Conservation (phyloP, 345 rosid genomes). For the Orychophragmus violaceus region DNA sequence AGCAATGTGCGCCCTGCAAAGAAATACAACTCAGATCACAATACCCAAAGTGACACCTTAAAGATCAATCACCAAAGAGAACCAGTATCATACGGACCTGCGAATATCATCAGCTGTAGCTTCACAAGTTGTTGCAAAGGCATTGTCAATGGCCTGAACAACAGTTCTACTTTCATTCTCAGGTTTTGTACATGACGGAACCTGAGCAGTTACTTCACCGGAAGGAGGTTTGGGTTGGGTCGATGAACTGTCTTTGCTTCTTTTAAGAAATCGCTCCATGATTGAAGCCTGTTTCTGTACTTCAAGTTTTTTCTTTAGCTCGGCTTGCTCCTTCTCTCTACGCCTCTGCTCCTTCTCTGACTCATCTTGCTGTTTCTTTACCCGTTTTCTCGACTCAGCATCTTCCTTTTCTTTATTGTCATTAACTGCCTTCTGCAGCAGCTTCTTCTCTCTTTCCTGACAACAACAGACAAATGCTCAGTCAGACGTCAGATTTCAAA, state of each 20-base stretch:
- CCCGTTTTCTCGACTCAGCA: constrained; percentile 49
- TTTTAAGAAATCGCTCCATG: constrained; percentile 82
- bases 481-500: neutral
- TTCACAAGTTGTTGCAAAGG: constrained; percentile 47
- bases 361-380: constrained; percentile 74
- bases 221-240: constrained; percentile 33
- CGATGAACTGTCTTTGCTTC: too few relatives aligned
- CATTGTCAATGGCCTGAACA: constrained; percentile 47
- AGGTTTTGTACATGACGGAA: too few relatives aligned
- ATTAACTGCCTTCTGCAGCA: too few relatives aligned
- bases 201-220: too few relatives aligned
- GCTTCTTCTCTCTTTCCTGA: constrained; percentile 72
- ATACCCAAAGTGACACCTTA: constrained; percentile 13
- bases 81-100: constrained; percentile 53
- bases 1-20: constrained; percentile 59
- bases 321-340: constrained; percentile 67
- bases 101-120: constrained; percentile 42
- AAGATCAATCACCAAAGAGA: constrained; percentile 1
- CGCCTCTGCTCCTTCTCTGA: constrained; percentile 66
- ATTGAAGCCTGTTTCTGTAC: constrained; percentile 83
- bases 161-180: constrained; percentile 39
- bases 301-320: constrained; percentile 50
- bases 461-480: neutral
- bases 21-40: constrained; percentile 12
- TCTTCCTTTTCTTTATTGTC: constrained; percentile 66